Conservation (phyloP, 345 rosid species). For the Turritis glabra region DNA sequence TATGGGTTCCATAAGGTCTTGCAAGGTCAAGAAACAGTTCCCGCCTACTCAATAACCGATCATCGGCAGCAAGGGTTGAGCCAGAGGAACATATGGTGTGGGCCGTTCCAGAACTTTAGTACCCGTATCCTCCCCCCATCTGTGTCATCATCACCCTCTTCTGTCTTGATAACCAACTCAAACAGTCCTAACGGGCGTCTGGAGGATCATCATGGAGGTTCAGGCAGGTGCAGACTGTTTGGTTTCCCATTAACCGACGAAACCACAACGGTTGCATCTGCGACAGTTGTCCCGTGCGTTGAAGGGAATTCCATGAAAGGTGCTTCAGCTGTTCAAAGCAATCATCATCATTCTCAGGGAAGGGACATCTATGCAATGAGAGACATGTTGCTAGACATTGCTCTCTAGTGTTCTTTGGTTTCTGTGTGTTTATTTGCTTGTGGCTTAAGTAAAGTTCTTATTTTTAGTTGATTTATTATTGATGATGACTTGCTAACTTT, state of each 20-base stretch:
- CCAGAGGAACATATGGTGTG: constrained; percentile 60
- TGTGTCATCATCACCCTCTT: constrained; percentile 81
- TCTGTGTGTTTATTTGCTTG: constrained; percentile 18
- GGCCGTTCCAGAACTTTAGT: constrained; percentile 45
- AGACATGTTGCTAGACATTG: constrained; percentile 49
- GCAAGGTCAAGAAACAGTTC: constrained; percentile 98
- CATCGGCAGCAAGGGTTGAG: constrained; percentile 48
- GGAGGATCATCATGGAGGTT: constrained; percentile 25
- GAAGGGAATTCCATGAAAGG: constrained; percentile 53
- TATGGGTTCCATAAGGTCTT: constrained; percentile 82
- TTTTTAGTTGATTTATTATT: constrained; percentile 24
- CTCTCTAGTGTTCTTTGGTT: constrained; percentile 37
- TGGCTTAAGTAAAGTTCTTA: constrained; percentile 21
- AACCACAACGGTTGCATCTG: constrained; percentile 38
- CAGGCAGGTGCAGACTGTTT: constrained; percentile 84
- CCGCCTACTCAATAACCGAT: constrained; percentile 47
- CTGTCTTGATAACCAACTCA: constrained; percentile 54
- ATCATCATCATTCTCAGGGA: constrained; percentile 63
- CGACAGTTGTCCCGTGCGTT: constrained; percentile 42
- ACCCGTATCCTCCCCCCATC: constrained; percentile 42
- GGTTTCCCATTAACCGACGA: constrained; percentile 88
- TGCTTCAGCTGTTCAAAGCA: constrained; percentile 48
- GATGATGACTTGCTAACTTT: constrained; percentile 32
- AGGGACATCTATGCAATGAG: constrained; percentile 51
- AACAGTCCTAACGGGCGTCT: background rate